Conservation (phyloP, 805 yeast species). For the Candida takata region DNA sequence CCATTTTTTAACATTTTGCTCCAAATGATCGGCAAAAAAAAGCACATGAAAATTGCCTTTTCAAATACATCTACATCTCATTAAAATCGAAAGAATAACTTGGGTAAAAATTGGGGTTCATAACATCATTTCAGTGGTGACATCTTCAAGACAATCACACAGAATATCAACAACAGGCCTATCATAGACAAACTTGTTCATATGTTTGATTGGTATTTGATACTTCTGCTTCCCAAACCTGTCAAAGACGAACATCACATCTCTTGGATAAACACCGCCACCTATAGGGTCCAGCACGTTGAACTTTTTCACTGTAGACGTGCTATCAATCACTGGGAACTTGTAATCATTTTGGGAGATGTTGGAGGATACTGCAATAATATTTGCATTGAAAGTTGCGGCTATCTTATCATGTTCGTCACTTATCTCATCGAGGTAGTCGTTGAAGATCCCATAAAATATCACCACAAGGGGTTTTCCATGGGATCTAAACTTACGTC, state of each 20-base stretch:
- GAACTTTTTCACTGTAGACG: constrained; percentile 11
- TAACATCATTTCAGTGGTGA: constrained; percentile 3
- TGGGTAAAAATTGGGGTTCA: too few species aligned
- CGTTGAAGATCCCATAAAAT: constrained; percentile 20
- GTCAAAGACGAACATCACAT: constrained; percentile 19
- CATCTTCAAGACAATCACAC: constrained; percentile 16
- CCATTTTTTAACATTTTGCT: too few species aligned
- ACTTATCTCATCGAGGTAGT: constrained; percentile 11
- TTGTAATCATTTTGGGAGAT: constrained; percentile 6
- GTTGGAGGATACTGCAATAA: constrained; percentile 19
- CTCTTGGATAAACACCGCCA: constrained; percentile 24
- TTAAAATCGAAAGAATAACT: too few species aligned
- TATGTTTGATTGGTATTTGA: constrained; percentile 11
- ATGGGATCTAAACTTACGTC: constrained; percentile 3
- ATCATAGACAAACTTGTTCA: constrained; percentile 6
- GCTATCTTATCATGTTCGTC: constrained; percentile 1
- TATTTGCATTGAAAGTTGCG: constrained; percentile 6
- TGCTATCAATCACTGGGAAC: constrained; percentile 17
- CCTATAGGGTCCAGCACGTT: constrained; percentile 23
- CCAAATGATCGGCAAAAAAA: too few species aligned
- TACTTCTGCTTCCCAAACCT: constrained; percentile 11
- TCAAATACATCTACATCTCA: too few species aligned
- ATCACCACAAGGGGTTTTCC: constrained; percentile 15
- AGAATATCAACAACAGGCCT: constrained; percentile 14
- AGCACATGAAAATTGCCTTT: too few species aligned